Conservation (phyloP, 192 early-diverging fungal species). For the Coemansia sp. region DNA sequence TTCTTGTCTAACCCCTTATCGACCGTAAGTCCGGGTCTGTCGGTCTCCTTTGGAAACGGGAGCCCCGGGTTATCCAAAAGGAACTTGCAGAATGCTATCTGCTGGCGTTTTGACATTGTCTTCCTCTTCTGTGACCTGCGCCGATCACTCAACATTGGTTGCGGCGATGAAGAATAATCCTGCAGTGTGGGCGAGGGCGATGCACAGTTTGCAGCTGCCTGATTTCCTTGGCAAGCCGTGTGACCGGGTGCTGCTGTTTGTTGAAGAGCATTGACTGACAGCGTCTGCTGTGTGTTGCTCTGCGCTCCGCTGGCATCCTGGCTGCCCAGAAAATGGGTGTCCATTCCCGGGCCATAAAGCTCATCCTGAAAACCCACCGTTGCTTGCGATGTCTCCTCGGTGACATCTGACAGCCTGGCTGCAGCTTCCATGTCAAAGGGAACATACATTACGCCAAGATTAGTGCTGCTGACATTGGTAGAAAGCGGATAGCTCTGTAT, state of each 20-base stretch:
- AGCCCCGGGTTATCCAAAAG: constrained; percentile 24
- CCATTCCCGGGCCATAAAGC: too few species aligned
- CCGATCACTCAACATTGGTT: background rate
- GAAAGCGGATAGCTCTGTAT: background rate
- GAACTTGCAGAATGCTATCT: constrained; percentile 16
- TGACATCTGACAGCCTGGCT: background rate
- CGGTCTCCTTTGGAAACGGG: constrained; percentile 31
- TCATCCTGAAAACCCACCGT: too few species aligned
- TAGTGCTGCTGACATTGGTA: background rate
- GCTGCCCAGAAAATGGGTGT: too few species aligned
- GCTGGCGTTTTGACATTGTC: constrained; percentile 12
- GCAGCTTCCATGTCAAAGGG: background rate
- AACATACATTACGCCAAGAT: background rate
- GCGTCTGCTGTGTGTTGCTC: too few species aligned
- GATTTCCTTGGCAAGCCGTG: background rate
- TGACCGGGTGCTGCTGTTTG: too few species aligned
- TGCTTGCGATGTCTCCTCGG: background rate
- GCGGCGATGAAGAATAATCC: background rate
- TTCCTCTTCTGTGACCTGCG: constrained; percentile 10
- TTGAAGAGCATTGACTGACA: too few species aligned
- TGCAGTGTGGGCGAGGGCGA: background rate
- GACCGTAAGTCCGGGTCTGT: constrained; percentile 6
- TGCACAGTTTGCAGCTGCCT: background rate
- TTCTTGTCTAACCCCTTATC: constrained; percentile 11
- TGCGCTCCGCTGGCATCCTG: too few species aligned